These are phyloP conservation scores for Magnusiomyces magnusii DNA, from an alignment of 1,139 yeast species.

Conservation along the genomic window DNA sequence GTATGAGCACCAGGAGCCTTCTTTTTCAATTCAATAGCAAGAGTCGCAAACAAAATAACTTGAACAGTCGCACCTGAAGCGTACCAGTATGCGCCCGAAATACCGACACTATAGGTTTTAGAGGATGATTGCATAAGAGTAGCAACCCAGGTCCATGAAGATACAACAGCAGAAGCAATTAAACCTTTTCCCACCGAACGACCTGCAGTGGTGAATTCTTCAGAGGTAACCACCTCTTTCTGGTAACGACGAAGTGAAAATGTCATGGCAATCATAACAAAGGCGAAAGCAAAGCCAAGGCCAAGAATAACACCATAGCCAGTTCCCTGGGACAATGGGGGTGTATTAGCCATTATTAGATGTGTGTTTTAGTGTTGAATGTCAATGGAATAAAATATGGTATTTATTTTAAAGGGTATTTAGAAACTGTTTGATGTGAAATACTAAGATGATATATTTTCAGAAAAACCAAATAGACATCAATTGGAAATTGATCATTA, in stretches of 20 bases:
- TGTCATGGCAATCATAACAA: slow-evolving; percentile 72
- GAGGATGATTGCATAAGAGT: slow-evolving; percentile 69
- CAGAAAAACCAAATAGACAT: too few species aligned
- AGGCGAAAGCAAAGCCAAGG: slow-evolving; percentile 71
- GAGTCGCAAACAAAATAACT: slow-evolving; percentile 59
- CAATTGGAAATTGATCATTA: too few species aligned
- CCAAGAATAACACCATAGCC: slow-evolving; percentile 94
- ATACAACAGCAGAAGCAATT: slow-evolving; percentile 79
- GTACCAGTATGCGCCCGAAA: slow-evolving; percentile 66
- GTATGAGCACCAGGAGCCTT: slow-evolving; percentile 75
- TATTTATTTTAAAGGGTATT: too few species aligned
- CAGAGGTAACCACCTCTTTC: slow-evolving; percentile 76
- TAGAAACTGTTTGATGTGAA: too few species aligned
- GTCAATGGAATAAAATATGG: too few species aligned
- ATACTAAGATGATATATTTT: too few species aligned
- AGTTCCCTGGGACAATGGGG: slow-evolving; percentile 59
- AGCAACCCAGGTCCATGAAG: slow-evolving; percentile 95
- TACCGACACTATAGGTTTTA: slow-evolving; percentile 72
- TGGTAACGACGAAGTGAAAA: slow-evolving; percentile 64
- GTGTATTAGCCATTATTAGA: not conserved
- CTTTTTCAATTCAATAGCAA: slow-evolving; percentile 67
- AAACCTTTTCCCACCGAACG: slow-evolving; percentile 72
- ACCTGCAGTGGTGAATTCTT: slow-evolving; percentile 85
- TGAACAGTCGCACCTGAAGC: slow-evolving; percentile 76
- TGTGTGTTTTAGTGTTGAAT: not conserved